Evolutionary conservation across 305 asterid genomes (phyloP).

Genomic region (Fraxinus ornus): DNA sequence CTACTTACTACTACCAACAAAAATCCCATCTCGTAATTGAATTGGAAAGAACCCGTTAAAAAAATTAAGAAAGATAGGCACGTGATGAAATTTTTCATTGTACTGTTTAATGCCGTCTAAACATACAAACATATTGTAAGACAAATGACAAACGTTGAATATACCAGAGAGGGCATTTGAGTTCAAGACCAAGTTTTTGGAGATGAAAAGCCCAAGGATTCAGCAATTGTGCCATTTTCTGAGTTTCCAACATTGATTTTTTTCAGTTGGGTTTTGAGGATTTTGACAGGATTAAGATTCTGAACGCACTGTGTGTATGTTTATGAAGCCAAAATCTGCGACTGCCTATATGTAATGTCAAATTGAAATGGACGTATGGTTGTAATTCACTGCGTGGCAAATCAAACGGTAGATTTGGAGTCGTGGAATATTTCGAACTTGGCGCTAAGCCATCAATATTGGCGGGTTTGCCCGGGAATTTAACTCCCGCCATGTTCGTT

Average conservation of each 20-base stretch:
- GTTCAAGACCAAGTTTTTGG: constrained; percentile 79
- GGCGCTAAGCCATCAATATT: background rate
- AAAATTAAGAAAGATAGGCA: background rate
- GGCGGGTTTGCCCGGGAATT: constrained; percentile 3
- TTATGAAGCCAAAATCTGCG: background rate
- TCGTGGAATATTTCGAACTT: background rate
- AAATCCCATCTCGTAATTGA: background rate
- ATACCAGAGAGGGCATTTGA: constrained; percentile 83
- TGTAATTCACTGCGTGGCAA: background rate
- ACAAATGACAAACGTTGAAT: background rate
- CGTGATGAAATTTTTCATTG: background rate
- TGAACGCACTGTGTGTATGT: background rate
- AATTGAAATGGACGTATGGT: background rate
- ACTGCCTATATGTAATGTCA: background rate
- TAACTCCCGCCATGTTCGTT: background rate
- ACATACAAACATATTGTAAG: background rate
- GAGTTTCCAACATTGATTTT: constrained; percentile 44
- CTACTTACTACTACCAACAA: background rate
- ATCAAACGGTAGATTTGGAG: background rate
- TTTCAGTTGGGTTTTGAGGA: background rate
- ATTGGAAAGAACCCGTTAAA: background rate
- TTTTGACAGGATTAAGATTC: background rate
- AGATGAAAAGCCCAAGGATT: constrained; percentile 74
- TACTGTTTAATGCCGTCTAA: background rate
- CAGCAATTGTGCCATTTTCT: constrained; percentile 35